Conservation (phyloP, 1,284 basidiomycete genomes). For the Farysia itapuensis region DNA sequence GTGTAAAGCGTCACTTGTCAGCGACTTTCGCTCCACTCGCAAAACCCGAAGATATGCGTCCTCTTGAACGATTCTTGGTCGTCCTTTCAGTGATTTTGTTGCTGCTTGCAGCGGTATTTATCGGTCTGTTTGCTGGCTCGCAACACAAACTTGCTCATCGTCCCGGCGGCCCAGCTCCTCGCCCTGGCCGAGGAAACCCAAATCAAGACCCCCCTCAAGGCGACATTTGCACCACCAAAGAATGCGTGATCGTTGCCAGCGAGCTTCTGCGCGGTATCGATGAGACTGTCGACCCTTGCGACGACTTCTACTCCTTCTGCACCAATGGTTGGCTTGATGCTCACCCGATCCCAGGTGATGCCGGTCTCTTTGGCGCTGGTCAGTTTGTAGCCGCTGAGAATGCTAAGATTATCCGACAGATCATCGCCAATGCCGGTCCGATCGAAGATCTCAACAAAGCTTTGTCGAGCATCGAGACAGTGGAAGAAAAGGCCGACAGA, state of each 20-base stretch:
- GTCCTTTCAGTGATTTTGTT: slow-evolving; percentile 75
- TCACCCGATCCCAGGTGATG: slow-evolving; percentile 62
- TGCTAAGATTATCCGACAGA: slow-evolving; percentile 59
- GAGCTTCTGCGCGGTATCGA: slow-evolving; percentile 81
- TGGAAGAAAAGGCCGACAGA: slow-evolving; percentile 64
- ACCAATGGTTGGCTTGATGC: slow-evolving; percentile 52
- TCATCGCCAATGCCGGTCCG: slow-evolving; percentile 55
- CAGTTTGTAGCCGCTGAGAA: slow-evolving; percentile 36
- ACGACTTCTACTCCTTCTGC: slow-evolving; percentile 90
- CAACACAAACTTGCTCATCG: slow-evolving; percentile 61
- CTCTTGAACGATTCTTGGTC: slow-evolving; percentile 81
- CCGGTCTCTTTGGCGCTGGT: slow-evolving; percentile 60
- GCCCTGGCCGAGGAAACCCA: slow-evolving; percentile 39
- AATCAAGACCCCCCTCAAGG: slow-evolving; percentile 43
- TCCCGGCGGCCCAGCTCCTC: slow-evolving; percentile 30
- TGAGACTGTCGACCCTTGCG: slow-evolving; percentile 82
- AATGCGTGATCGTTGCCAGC: slow-evolving; percentile 82
- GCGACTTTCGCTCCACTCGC: slow-evolving; percentile 39
- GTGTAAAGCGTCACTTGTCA: slow-evolving; percentile 33
- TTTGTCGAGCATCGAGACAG: slow-evolving; percentile 1
- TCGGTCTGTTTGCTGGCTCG: slow-evolving; percentile 73
- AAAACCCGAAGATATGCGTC: slow-evolving; percentile 72
- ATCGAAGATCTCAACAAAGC: slow-evolving; percentile 57
- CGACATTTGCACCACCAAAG: slow-evolving; percentile 71
- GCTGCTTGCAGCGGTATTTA: slow-evolving; percentile 79